These are phyloP conservation scores for Xylariales sp. DNA, from an alignment of 2,329 filamentous ascomycete species.

Conservation along the genomic window DNA sequence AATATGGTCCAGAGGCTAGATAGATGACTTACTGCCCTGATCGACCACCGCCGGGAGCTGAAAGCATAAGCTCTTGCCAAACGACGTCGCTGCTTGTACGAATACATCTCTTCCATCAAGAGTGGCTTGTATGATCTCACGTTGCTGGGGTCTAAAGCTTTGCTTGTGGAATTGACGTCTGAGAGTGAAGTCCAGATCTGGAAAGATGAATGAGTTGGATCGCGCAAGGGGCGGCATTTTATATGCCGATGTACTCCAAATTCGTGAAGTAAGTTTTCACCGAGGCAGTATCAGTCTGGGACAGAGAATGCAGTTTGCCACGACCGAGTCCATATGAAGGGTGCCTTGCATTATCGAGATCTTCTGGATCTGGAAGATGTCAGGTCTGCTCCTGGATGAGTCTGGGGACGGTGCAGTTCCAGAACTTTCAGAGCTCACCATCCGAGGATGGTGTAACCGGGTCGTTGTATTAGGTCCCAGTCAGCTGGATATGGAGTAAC, in stretches of 20 bases:
- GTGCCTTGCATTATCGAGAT: too few relatives aligned
- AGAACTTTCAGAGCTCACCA: too few relatives aligned
- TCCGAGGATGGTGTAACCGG: too few relatives aligned
- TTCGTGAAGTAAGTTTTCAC: too few relatives aligned
- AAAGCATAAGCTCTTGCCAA: constrained; percentile 91
- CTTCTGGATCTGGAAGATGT: too few relatives aligned
- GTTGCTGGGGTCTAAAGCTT: constrained; percentile 66
- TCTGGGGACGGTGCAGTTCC: too few relatives aligned
- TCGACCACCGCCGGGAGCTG: constrained; percentile 87
- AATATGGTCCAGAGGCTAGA: constrained; percentile 16
- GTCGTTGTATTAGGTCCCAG: too few relatives aligned
- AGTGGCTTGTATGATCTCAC: constrained; percentile 80
- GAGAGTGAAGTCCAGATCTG: constrained; percentile 61
- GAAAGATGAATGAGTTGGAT: constrained; percentile 25
- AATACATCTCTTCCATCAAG: constrained; percentile 86
- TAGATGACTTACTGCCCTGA: constrained; percentile 63
- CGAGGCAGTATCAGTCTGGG: too few relatives aligned
- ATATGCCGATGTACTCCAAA: neutral
- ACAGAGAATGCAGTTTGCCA: too few relatives aligned
- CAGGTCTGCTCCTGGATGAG: too few relatives aligned
- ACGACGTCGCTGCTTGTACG: constrained; percentile 83
- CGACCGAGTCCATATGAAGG: too few relatives aligned
- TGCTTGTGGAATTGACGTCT: constrained; percentile 60
- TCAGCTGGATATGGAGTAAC: too few relatives aligned
- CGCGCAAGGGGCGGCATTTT: constrained; percentile 26